These are phyloP conservation scores for Chrysosphaeria jannelii DNA, from an alignment of 2,329 filamentous ascomycete species.

Conservation along the genomic window DNA sequence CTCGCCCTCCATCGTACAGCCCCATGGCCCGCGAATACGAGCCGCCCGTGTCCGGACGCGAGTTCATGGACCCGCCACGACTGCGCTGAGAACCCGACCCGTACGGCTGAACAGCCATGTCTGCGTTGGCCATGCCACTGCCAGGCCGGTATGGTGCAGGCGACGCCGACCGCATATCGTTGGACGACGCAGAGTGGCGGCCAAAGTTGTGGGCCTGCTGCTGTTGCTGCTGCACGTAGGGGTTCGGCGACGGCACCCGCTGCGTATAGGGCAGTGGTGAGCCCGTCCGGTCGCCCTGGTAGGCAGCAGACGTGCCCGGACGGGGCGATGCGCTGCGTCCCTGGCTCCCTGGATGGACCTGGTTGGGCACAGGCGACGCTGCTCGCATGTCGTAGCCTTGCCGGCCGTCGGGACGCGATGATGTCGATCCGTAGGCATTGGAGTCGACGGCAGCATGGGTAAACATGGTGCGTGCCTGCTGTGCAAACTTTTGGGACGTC, in stretches of 20 bases:
- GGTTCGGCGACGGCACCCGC: conserved; percentile 19
- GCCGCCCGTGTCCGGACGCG: conserved; percentile 15
- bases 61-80: conserved; percentile 13
- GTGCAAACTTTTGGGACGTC: conserved; percentile 64
- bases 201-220: conserved; percentile 9
- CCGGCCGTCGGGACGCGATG: conserved; percentile 26
- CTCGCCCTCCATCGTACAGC: conserved; percentile 20
- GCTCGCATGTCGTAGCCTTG: conserved; percentile 23
- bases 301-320: conserved; percentile 17
- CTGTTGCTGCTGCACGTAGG: conserved; percentile 16
- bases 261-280: conserved; percentile 2
- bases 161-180: conserved; percentile 13
- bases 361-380: conserved; percentile 36
- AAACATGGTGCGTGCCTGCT: conserved; percentile 61
- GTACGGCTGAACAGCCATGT: conserved; percentile 34
- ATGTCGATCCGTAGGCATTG: conserved; percentile 7
- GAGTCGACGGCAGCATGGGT: conserved; percentile 6
- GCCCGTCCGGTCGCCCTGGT: too few species aligned
- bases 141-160: conserved; percentile 17
- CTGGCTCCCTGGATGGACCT: too few species aligned
- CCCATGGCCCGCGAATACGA: conserved; percentile 18
- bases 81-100: conserved; percentile 24
- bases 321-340: conserved; percentile 29
- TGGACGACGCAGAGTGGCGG: conserved; percentile 20
- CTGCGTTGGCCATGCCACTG: conserved; percentile 18